Percentiles rank a stretch among this genome's conserved stretches.
Evolutionary conservation across 2,329 filamentous ascomycete genomes (phyloP).

Genomic region (Penicillium sp.): DNA sequence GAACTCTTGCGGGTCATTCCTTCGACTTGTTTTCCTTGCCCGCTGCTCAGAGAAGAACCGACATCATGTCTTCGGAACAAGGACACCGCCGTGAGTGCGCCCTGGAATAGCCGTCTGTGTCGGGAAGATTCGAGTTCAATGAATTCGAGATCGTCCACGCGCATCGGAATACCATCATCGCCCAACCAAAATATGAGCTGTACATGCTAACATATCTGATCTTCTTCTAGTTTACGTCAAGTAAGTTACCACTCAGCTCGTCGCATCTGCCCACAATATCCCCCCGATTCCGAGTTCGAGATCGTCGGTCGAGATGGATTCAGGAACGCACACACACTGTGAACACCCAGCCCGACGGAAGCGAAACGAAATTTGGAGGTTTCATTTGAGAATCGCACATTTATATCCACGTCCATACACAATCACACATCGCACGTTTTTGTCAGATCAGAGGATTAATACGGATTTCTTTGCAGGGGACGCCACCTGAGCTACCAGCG

Average conservation of each 20-base stretch:
- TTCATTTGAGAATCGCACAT: background rate
- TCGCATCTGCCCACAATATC: slow-evolving; percentile 23
- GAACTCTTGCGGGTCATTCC: slow-evolving; percentile 43
- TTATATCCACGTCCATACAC: background rate
- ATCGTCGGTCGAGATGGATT: slow-evolving; percentile 16
- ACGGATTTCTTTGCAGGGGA: slow-evolving; percentile 66
- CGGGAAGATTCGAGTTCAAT: slow-evolving; percentile 7
- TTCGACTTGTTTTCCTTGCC: slow-evolving; percentile 47
- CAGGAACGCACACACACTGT: slow-evolving; percentile 7
- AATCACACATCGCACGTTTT: background rate
- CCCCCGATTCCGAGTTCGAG: slow-evolving; percentile 15
- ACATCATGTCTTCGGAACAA: slow-evolving; percentile 86
- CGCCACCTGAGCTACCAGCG: slow-evolving; percentile 98
- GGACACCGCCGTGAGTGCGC: slow-evolving; percentile 81
- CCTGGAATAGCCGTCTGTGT: slow-evolving; percentile 5
- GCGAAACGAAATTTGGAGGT: slow-evolving; percentile 9
- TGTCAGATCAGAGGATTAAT: slow-evolving; percentile 39
- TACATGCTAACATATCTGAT: slow-evolving; percentile 36
- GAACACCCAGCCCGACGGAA: slow-evolving; percentile 11
- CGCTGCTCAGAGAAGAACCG: slow-evolving; percentile 51
- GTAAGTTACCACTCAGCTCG: slow-evolving; percentile 62
- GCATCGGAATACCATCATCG: slow-evolving; percentile 13
- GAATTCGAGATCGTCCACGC: slow-evolving; percentile 14
- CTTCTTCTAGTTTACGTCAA: slow-evolving; percentile 76
- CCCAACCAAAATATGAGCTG: slow-evolving; percentile 7